Evolutionary conservation across 1,139 yeast species (phyloP).

Genomic region (Yamadazyma dendronema): DNA sequence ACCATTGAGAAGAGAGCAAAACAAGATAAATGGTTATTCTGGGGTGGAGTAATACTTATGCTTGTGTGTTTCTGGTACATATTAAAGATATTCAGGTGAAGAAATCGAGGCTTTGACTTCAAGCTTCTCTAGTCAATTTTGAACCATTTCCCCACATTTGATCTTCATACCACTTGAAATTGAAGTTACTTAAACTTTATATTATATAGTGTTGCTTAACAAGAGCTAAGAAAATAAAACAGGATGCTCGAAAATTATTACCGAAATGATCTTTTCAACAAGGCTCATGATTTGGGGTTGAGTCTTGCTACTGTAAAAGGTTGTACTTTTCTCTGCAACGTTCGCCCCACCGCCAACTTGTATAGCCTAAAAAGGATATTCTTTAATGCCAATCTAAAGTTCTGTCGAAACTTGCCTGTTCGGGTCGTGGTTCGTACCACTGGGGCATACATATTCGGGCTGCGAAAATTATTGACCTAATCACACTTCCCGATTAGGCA

Average conservation of each 20-base stretch:
- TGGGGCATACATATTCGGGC: slow-evolving; percentile 1
- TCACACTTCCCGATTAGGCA: slow-evolving; percentile 21
- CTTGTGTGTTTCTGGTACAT: slow-evolving; percentile 70
- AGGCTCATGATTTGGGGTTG: background rate
- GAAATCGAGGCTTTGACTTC: background rate
- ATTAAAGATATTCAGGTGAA: slow-evolving; percentile 59
- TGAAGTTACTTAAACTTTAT: no score
- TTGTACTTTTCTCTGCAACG: background rate
- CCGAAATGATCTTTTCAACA: no score
- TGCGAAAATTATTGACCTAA: slow-evolving; percentile 5
- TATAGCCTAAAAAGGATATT: background rate
- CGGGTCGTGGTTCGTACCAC: slow-evolving; percentile 4
- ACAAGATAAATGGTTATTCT: slow-evolving; percentile 86
- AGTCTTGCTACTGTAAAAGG: background rate
- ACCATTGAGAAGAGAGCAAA: slow-evolving; percentile 81
- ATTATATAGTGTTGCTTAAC: no score
- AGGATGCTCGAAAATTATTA: no score
- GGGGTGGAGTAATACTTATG: slow-evolving; percentile 66
- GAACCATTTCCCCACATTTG: background rate
- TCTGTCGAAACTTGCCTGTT: slow-evolving; percentile 7
- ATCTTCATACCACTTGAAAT: background rate
- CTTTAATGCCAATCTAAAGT: slow-evolving; percentile 1
- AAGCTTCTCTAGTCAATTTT: slow-evolving; percentile 1
- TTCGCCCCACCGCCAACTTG: background rate
- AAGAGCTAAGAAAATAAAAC: no score